These are phyloP conservation scores for Pythium pyrilobum DNA, from an alignment of 352 stramenopile genomes.

Conservation along the genomic window DNA sequence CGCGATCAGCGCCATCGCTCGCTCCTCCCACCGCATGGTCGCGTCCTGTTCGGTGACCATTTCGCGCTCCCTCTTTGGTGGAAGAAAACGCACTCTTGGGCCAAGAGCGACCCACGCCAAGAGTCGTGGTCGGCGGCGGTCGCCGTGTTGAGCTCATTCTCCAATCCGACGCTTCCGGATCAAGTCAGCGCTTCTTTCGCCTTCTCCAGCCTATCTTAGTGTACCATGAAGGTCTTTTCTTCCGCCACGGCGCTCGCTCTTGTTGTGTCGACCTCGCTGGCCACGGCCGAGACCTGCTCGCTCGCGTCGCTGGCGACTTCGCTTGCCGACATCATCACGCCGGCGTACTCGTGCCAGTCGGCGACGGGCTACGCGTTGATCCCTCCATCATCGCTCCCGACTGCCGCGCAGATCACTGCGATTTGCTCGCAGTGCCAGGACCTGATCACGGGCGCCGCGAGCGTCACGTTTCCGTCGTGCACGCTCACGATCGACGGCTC, in stretches of 20 bases:
- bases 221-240: slow-evolving; percentile 16
- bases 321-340: slow-evolving; percentile 2
- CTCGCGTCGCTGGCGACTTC: slow-evolving; percentile 4
- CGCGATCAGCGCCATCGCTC: too few relatives aligned
- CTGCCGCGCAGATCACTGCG: slow-evolving; percentile 7
- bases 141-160: not conserved
- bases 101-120: too few relatives aligned
- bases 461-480: slow-evolving; percentile 9
- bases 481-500: slow-evolving; percentile 5
- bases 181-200: not conserved
- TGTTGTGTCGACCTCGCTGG: not conserved
- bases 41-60: too few relatives aligned
- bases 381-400: slow-evolving; percentile 16
- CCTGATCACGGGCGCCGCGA: slow-evolving; percentile 1
- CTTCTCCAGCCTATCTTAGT: too few relatives aligned
- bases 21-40: too few relatives aligned
- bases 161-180: not conserved
- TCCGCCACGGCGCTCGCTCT: not conserved
- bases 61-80: too few relatives aligned
- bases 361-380: slow-evolving; percentile 19
- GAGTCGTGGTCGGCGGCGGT: too few relatives aligned
- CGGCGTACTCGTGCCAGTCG: slow-evolving; percentile 14
- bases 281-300: slow-evolving; percentile 7
- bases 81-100: too few relatives aligned
- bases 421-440: slow-evolving; percentile 18